Base-by-base conservation (phyloP, 169 alveolate genomes). In the Cryptosporidium sp. region DNA sequence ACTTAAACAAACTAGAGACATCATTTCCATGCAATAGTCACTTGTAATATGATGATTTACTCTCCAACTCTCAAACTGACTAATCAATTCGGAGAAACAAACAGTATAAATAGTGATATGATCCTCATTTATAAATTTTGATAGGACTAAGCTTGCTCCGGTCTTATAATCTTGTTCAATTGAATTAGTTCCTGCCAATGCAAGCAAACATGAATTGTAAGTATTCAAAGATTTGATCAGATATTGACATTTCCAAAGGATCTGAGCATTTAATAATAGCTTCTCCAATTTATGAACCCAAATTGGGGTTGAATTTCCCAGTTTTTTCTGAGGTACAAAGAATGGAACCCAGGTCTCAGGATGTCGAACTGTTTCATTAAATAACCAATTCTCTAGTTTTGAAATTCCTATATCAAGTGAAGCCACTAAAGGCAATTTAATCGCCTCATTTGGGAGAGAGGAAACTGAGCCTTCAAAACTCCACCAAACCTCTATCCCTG, bases 61-160 rank as follows among this genome's bases (percentile, higher is more conserved):
- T 37, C 87, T 80, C 87, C 87, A 80, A 12, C 87, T 80, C 35
- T 80, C 87, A 61, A 80, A 80, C 35, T 80, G 87, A 4, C 21
- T 65, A 39, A 80, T 26, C 26, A 80, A 29, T 33, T 80, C 87
- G 3, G 87, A 80, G 56, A 80, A 80, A 35, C 87, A 80, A 44
- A 80, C 75, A 8, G 68, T 80, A 29, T 80, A 80, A 45, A 4
- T 62, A 4, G 80, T 62, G n/a, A 80, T 60, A 48, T 80, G 75
- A 39, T 42, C 75, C 37, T 44, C 87, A 35, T 72, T 31, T n/a
- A 80, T 18, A 31, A 80, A 61, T 18, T 29, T 80, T 26, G 60
- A 45, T 26, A 80, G 6, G 18, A 60, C 45, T 16, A 31, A 23
- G 45, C 70, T 65, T 56, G 70, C 58, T 18, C 70, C 56, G 12